Percentiles rank a stretch among this genome's conserved stretches.
These are phyloP conservation scores for Cynara cardunculus DNA, from an alignment of 129 eudicot species.

Conservation along the genomic window DNA sequence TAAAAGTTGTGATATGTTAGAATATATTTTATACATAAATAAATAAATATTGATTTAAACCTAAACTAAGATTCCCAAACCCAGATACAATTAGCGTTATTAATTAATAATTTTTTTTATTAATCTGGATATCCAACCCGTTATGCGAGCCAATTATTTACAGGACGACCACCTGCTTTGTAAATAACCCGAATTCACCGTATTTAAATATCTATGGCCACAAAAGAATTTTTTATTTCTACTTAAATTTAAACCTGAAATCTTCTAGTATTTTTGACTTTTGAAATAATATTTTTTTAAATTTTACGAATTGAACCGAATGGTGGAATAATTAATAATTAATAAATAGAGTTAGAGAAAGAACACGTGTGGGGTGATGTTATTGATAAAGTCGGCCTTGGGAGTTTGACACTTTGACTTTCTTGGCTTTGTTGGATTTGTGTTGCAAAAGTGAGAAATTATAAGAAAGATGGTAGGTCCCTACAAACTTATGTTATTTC, in stretches of 20 bases:
- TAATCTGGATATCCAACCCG: too few relatives aligned
- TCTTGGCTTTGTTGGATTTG: constrained; percentile 42
- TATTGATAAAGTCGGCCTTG: constrained; percentile 50
- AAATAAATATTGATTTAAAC: neutral
- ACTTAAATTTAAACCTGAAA: too few relatives aligned
- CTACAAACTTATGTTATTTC: constrained; percentile 8
- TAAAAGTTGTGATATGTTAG: neutral
- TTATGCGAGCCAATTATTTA: too few relatives aligned
- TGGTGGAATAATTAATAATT: neutral
- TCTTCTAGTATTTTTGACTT: too few relatives aligned
- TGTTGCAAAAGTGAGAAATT: constrained; percentile 35
- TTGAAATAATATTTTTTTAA: neutral
- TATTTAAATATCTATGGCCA: too few relatives aligned
- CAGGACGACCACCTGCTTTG: too few relatives aligned
- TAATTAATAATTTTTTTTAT: too few relatives aligned
- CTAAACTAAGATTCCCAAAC: too few relatives aligned
- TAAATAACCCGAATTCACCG: too few relatives aligned
- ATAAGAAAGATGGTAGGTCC: constrained; percentile 29
- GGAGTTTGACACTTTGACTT: constrained; percentile 44
- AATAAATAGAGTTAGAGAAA: constrained; percentile 5
- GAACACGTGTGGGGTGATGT: constrained; percentile 41
- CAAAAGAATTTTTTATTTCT: too few relatives aligned
- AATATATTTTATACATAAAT: neutral
- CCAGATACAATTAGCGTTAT: neutral
- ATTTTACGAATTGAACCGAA: neutral